A percentile compares a stretch with the other conserved stretches of the same genome.
Evolutionary conservation across 1,284 basidiomycete genomes (phyloP).

Genomic region (Rhodotorula sp.): DNA sequence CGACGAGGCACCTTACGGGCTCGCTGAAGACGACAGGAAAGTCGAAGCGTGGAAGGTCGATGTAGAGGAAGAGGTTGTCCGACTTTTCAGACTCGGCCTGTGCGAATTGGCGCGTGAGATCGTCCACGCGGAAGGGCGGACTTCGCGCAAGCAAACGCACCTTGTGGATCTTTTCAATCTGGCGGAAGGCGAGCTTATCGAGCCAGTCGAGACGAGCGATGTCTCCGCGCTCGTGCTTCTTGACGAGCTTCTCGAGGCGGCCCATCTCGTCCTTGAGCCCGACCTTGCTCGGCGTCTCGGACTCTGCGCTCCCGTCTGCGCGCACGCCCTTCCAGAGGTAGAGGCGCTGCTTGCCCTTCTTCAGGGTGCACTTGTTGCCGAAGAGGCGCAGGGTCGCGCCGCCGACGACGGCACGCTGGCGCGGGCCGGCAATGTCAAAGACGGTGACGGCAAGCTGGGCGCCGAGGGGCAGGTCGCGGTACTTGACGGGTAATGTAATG

Average conservation of each 20-base stretch:
- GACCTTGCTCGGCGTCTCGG: slow-evolving; percentile 81
- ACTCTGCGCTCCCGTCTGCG: slow-evolving; percentile 79
- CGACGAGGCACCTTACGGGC: slow-evolving; percentile 56
- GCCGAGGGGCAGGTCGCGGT: slow-evolving; percentile 82
- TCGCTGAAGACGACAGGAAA: slow-evolving; percentile 97
- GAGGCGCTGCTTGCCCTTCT: slow-evolving; percentile 86
- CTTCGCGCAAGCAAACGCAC: neutral
- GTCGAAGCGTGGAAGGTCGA: slow-evolving; percentile 95
- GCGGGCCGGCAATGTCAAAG: slow-evolving; percentile 83
- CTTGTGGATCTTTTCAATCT: slow-evolving; percentile 84
- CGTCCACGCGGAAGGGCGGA: neutral
- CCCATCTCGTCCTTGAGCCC: slow-evolving; percentile 86
- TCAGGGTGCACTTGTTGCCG: slow-evolving; percentile 85
- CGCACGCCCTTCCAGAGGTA: slow-evolving; percentile 77
- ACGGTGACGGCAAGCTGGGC: slow-evolving; percentile 91
- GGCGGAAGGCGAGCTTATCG: slow-evolving; percentile 86
- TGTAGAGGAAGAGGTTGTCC: slow-evolving; percentile 85
- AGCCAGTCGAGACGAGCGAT: slow-evolving; percentile 94
- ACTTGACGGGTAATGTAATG: slow-evolving; percentile 84
- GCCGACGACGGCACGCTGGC: slow-evolving; percentile 67
- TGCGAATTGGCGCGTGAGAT: neutral
- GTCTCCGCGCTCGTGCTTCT: slow-evolving; percentile 93
- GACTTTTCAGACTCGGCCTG: slow-evolving; percentile 85
- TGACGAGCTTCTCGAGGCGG: slow-evolving; percentile 89
- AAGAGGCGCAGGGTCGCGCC: slow-evolving; percentile 88